Percentiles rank a stretch among this genome's conserved stretches.
phyloP scores from a whole-genome alignment of 2,329 filamentous ascomycete genomes.

The Ceratocystiopsis minuta region DNA sequence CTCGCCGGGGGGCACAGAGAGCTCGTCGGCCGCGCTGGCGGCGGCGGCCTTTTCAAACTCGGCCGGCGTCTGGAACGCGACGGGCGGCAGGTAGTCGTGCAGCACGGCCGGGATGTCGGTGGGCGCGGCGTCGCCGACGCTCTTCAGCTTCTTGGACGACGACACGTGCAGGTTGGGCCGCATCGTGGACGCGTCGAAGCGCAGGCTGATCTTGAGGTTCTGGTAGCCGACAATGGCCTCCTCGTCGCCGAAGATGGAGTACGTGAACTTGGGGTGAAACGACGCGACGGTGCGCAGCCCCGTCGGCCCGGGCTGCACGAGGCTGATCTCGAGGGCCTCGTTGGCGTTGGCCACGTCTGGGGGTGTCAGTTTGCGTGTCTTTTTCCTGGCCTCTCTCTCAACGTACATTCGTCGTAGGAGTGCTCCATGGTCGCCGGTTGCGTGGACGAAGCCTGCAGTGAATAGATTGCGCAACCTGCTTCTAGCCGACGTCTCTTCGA shows the following conservation, averaged over 20 bases:
- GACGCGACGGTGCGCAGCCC: constrained; percentile 39
- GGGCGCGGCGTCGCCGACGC: constrained; percentile 49
- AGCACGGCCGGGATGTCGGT: constrained; percentile 50
- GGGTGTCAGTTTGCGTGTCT: neutral
- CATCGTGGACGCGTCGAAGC: constrained; percentile 52
- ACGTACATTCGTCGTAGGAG: constrained; percentile 7
- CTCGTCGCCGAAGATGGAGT: constrained; percentile 83
- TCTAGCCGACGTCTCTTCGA: too few relatives aligned
- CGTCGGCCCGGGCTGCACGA: constrained; percentile 31
- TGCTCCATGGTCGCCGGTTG: constrained; percentile 5
- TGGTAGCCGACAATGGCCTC: constrained; percentile 86
- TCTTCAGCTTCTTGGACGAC: constrained; percentile 52
- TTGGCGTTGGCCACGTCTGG: constrained; percentile 42
- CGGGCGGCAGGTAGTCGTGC: constrained; percentile 48
- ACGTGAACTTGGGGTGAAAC: constrained; percentile 78
- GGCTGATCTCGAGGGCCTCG: constrained; percentile 43
- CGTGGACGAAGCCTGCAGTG: too few relatives aligned
- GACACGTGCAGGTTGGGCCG: constrained; percentile 56
- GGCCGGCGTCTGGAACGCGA: constrained; percentile 44
- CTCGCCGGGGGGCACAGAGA: constrained; percentile 57
- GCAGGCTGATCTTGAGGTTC: constrained; percentile 56
- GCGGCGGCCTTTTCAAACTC: constrained; percentile 45
- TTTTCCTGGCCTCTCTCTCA: too few relatives aligned
- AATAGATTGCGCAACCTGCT: too few relatives aligned
- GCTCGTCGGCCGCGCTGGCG: constrained; percentile 14